Percentiles rank a stretch among this genome's conserved stretches.
These are phyloP conservation scores for Stylonectria norvegica DNA, from an alignment of 2,329 filamentous ascomycete species.

Conservation along the genomic window DNA sequence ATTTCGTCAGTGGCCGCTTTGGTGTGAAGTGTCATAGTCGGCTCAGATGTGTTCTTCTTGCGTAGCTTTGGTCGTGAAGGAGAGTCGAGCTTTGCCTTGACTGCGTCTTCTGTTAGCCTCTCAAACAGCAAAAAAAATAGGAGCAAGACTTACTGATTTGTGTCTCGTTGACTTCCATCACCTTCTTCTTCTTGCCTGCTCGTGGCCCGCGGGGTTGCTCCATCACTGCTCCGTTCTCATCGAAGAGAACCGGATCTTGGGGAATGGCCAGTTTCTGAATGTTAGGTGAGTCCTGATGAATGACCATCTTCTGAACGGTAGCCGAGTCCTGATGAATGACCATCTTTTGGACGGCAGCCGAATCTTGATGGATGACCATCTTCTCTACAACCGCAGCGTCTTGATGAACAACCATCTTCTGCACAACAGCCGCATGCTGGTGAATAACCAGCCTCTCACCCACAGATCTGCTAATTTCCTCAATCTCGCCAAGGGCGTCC, in stretches of 20 bases:
- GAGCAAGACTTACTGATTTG: slow-evolving; percentile 70
- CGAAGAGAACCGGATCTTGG: slow-evolving; percentile 39
- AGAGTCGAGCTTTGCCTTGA: slow-evolving; percentile 90
- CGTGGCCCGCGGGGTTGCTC: slow-evolving; percentile 43
- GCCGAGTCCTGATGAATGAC: slow-evolving; percentile 17
- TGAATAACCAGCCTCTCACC: slow-evolving; percentile 22
- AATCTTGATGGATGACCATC: slow-evolving; percentile 9
- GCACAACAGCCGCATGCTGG: slow-evolving; percentile 19
- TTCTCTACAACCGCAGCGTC: slow-evolving; percentile 9
- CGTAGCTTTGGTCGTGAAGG: slow-evolving; percentile 80
- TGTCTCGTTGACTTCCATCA: slow-evolving; percentile 83
- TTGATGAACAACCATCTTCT: slow-evolving; percentile 8
- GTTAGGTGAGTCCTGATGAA: slow-evolving; percentile 19
- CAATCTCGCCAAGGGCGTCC: slow-evolving; percentile 29
- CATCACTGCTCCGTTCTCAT: slow-evolving; percentile 57
- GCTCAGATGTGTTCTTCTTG: slow-evolving; percentile 71
- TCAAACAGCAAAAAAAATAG: neutral
- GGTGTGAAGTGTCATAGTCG: slow-evolving; percentile 98
- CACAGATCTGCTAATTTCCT: slow-evolving; percentile 28
- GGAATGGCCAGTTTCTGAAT: slow-evolving; percentile 24
- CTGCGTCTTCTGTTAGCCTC: slow-evolving; percentile 46
- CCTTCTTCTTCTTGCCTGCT: slow-evolving; percentile 66
- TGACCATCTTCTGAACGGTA: slow-evolving; percentile 14
- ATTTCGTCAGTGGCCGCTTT: slow-evolving; percentile 95
- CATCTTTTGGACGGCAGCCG: slow-evolving; percentile 6